Evolutionary conservation across 805 yeast species (phyloP).

Genomic region (Candida xyloterini): DNA sequence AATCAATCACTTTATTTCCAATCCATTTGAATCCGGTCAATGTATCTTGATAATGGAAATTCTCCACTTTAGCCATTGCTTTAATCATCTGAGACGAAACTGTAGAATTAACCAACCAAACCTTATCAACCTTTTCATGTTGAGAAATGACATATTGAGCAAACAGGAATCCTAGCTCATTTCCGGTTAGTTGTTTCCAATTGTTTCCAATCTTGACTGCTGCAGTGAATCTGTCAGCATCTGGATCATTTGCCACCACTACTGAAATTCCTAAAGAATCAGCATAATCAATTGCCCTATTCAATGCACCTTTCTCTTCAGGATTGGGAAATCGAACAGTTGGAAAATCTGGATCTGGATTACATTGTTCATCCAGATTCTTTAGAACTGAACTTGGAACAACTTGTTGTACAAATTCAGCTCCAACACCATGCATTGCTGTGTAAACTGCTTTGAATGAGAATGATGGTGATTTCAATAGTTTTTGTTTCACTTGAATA

Average conservation of each 20-base stretch:
- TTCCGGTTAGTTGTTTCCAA: conserved; percentile 87
- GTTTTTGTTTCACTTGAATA: conserved; percentile 26
- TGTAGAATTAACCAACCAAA: conserved; percentile 77
- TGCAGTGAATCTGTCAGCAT: conserved; percentile 89
- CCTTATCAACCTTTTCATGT: conserved; percentile 28
- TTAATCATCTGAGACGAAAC: conserved; percentile 84
- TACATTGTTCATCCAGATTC: conserved; percentile 60
- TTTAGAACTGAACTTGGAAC: conserved; percentile 31
- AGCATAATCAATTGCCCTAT: conserved; percentile 63
- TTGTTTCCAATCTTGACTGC: conserved; percentile 53
- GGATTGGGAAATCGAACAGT: conserved; percentile 94
- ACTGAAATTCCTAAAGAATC: conserved; percentile 43
- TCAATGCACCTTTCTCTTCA: conserved; percentile 90
- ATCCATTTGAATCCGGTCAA: conserved; percentile 98
- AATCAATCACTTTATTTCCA: conserved; percentile 79
- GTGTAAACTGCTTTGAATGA: conserved; percentile 69
- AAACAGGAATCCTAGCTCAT: conserved; percentile 84
- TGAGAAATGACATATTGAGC: conserved; percentile 56
- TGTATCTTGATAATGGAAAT: conserved; percentile 71
- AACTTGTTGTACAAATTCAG: conserved; percentile 49
- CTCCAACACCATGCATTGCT: conserved; percentile 95
- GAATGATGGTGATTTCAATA: conserved; percentile 33
- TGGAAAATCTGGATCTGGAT: conserved; percentile 82
- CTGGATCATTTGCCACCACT: conserved; percentile 92
- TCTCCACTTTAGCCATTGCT: conserved; percentile 60